Evolutionary conservation across 331 rosid genomes (phyloP), one percentile per base, ranked within the genome.

Genomic region (Prunus yedoensis): DNA sequence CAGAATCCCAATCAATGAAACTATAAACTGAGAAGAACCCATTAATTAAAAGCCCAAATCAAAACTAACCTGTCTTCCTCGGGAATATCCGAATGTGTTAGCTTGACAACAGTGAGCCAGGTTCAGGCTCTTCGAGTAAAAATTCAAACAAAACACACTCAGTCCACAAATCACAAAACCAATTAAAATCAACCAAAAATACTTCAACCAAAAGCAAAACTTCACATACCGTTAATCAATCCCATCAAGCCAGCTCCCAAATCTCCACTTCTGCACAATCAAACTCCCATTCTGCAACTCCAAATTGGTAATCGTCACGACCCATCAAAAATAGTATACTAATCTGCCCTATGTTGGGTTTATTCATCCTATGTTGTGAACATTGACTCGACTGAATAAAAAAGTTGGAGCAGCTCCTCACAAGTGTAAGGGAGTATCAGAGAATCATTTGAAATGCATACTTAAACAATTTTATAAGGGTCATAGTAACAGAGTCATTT

Each of bases 201-300:
- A 66, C 35, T 32, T 17, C 63, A 41, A 66, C 38, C 38, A 11
- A 60, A 52, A 47, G 43, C 5, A 47, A 27, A 56, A 41, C 0
- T 30, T 63, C 23, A 63, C 68, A 8, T 50, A 94, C 99, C 83
- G 77, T 82, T 2, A 95, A 20, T 85, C 82, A 79, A 77, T 78
- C 16, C 97, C 97, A 60, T 95, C 96, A 0, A 76, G 83, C 99
- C 97, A 92, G 80, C 79, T 95, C 58, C 95, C 97, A 8, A 95
- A 95, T 46, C 99, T 85, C 99, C 97, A 95, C 15, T 81, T 88
- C 77, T 92, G 99, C 79, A 88, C 86, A 70, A 95, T 95, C 70
- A 89, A 73, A 67, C 85, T 95, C 49, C 85, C 96, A 56, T 87
- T 91, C 82, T 89, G 87, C 88, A 95, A 85, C 85, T 92, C 97